A percentile compares a stretch with the other conserved stretches of the same genome.
Evolutionary conservation across 2,329 filamentous ascomycete species (phyloP).

Genomic region (Thermothelomyces thermophilus): DNA sequence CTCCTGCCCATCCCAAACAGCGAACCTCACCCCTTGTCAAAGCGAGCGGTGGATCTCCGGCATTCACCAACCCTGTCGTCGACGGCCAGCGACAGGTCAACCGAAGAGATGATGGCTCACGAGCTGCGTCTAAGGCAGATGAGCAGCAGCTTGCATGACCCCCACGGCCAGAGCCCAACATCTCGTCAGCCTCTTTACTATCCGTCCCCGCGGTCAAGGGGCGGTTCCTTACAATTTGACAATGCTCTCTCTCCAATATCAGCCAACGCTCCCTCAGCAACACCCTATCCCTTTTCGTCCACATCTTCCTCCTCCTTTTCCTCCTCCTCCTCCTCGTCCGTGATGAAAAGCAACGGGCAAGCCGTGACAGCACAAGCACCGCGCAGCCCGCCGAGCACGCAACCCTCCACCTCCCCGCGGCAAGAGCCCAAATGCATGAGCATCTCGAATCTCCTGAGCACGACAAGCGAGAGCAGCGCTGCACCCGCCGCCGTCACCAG

Average conservation of each 20-base stretch:
- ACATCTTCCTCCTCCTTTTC: conserved; percentile 6
- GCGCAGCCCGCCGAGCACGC: conserved; percentile 23
- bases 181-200: conserved; percentile 20
- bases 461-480: conserved; percentile 7
- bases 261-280: conserved; percentile 8
- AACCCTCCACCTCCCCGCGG: conserved; percentile 23
- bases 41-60: conserved; percentile 23
- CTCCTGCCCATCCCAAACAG: conserved; percentile 24
- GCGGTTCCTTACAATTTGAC: conserved; percentile 21
- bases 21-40: conserved; percentile 21
- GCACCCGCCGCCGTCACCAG: not conserved
- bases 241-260: conserved; percentile 6
- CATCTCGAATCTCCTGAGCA: conserved; percentile 28
- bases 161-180: conserved; percentile 18
- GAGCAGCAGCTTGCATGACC: conserved; percentile 18
- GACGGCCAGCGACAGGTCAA: conserved; percentile 26
- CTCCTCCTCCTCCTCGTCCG: conserved; percentile 4
- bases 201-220: conserved; percentile 19
- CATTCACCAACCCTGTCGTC: conserved; percentile 27
- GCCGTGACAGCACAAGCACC: conserved; percentile 16
- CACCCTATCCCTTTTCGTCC: not conserved
- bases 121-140: conserved; percentile 22
- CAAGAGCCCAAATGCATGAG: conserved; percentile 28
- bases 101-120: conserved; percentile 24
- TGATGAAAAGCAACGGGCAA: too few species aligned